Evolutionary conservation across 495 filamentous ascomycete genomes (phyloP).

Genomic region (Aspergillus sparsus): DNA sequence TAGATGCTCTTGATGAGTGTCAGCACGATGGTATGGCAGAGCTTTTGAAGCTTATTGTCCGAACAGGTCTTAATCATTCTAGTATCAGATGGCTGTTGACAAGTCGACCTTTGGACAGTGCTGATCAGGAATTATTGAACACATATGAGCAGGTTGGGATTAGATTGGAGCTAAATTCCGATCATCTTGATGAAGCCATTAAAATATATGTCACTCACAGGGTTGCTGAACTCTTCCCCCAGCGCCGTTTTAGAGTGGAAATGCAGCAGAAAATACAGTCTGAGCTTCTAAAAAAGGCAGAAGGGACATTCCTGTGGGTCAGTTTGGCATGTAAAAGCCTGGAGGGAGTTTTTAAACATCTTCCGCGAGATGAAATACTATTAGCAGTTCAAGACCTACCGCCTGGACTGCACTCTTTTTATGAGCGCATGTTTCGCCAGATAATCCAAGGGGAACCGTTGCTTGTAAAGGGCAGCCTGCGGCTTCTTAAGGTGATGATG

Average conservation of each 20-base stretch:
- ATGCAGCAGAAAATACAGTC: conserved; percentile 11
- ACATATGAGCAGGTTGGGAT: conserved; percentile 11
- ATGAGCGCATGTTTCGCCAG: neutral
- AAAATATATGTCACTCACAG: neutral
- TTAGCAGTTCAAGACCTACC: neutral
- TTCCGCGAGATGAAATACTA: conserved; percentile 3
- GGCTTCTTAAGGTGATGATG: conserved; percentile 5
- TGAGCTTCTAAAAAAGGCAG: conserved; percentile 28
- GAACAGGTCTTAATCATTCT: conserved; percentile 18
- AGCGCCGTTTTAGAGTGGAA: neutral
- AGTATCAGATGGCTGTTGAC: conserved; percentile 34
- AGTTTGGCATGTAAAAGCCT: conserved; percentile 28
- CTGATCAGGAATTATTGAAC: conserved; percentile 21
- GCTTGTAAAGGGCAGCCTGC: neutral
- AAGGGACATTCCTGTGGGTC: conserved; percentile 39
- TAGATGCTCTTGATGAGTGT: conserved; percentile 27
- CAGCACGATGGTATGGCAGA: conserved; percentile 25
- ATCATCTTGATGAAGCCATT: neutral
- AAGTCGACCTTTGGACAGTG: conserved; percentile 26
- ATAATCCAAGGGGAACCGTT: neutral
- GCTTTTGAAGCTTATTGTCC: conserved; percentile 35
- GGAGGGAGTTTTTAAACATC: neutral
- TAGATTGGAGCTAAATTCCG: neutral
- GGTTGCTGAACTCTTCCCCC: neutral
- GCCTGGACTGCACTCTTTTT: neutral